These are phyloP conservation scores for Lolium rigidum DNA, from an alignment of 176 grass and related monocot species.

Conservation along the genomic window DNA sequence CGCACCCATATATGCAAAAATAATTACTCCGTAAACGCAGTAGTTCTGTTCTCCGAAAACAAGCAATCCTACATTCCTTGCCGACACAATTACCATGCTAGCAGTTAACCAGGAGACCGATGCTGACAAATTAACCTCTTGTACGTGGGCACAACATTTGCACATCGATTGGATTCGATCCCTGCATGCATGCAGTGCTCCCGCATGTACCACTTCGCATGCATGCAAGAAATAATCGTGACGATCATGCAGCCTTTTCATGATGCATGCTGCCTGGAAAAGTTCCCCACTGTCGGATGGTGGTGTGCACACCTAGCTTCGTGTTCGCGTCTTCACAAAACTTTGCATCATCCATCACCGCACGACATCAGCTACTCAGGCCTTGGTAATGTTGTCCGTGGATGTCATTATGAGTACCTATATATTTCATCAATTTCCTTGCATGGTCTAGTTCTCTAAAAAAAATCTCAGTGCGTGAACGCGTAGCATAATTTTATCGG, in stretches of 20 bases:
- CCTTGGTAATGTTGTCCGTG: constrained; percentile 4
- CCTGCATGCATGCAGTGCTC: background rate
- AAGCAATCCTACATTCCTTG: too few relatives aligned
- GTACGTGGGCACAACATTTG: constrained; percentile 19
- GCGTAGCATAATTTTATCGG: too few relatives aligned
- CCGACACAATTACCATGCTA: background rate
- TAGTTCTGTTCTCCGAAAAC: too few relatives aligned
- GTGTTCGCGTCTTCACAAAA: background rate
- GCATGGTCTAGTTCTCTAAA: background rate
- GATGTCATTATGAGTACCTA: constrained; percentile 23
- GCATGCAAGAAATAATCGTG: background rate
- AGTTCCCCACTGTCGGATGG: background rate
- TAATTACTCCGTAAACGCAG: too few relatives aligned
- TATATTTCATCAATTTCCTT: background rate
- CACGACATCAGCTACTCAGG: background rate
- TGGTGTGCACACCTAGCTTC: background rate
- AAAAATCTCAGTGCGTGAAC: too few relatives aligned
- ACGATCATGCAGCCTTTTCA: constrained; percentile 38
- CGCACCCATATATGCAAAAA: too few relatives aligned
- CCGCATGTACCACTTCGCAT: background rate
- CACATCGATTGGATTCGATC: background rate
- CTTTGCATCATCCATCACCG: background rate
- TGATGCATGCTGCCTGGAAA: constrained; percentile 23
- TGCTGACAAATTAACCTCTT: background rate
- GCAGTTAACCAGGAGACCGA: background rate